A percentile compares a stretch with the other conserved stretches of the same genome.
Evolutionary conservation across 768 basidiomycete species (phyloP).

Genomic region (Mycena filopes): DNA sequence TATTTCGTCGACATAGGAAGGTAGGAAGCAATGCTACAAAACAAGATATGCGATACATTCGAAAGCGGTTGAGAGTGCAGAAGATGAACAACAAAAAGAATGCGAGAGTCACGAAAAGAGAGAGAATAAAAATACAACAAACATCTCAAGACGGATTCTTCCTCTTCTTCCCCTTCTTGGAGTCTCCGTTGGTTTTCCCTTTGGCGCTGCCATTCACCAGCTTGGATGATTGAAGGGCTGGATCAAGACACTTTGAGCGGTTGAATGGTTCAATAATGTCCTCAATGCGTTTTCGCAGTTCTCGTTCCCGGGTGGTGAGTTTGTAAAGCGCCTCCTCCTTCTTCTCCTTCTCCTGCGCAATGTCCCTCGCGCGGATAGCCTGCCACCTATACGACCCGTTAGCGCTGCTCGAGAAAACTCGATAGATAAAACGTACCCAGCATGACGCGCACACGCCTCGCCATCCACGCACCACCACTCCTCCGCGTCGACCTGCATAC

Average conservation of each 20-base stretch:
- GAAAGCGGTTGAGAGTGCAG: constrained; percentile 28
- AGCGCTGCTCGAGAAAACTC: constrained; percentile 15
- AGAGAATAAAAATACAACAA: constrained; percentile 42
- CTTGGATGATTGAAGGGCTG: constrained; percentile 50
- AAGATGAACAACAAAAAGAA: constrained; percentile 24
- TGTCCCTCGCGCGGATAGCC: constrained; percentile 75
- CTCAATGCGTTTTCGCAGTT: constrained; percentile 81
- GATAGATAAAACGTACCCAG: constrained; percentile 59
- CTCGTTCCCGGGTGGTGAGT: constrained; percentile 80
- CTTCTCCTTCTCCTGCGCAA: constrained; percentile 79
- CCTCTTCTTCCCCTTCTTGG: constrained; percentile 70
- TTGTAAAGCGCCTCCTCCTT: constrained; percentile 74
- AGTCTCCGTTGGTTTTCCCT: constrained; percentile 53
- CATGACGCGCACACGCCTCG: constrained; percentile 81
- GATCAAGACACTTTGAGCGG: constrained; percentile 44
- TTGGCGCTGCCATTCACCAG: constrained; percentile 60
- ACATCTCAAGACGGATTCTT: constrained; percentile 50
- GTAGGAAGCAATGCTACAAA: constrained; percentile 28
- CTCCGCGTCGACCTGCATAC: constrained; percentile 53
- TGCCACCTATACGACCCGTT: constrained; percentile 70
- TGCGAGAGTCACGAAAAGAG: constrained; percentile 13
- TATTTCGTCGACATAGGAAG: constrained; percentile 26
- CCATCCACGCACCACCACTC: constrained; percentile 88
- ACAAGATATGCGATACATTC: constrained; percentile 34
- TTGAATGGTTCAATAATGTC: constrained; percentile 69